A percentile compares a stretch with the other conserved stretches of the same genome.
These are phyloP conservation scores for Aspergillus ustus DNA, from an alignment of 2,329 filamentous ascomycete genomes.

Conservation along the genomic window DNA sequence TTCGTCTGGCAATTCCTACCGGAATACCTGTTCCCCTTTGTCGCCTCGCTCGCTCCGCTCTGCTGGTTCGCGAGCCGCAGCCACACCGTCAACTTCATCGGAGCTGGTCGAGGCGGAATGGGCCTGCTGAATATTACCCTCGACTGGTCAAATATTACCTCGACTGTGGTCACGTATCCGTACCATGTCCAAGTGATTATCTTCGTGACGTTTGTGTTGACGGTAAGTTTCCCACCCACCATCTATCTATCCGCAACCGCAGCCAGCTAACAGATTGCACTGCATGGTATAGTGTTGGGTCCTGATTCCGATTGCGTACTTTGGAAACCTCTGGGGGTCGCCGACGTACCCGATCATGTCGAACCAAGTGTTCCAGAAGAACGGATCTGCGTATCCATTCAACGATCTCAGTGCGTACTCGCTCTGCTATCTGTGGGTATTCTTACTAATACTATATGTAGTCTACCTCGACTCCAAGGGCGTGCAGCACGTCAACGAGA, in stretches of 20 bases:
- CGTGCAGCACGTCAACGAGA: slow-evolving; percentile 50
- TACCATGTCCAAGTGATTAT: slow-evolving; percentile 56
- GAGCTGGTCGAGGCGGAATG: slow-evolving; percentile 66
- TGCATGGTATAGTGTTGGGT: too few species aligned
- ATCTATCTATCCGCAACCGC: too few species aligned
- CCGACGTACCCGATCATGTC: slow-evolving; percentile 63
- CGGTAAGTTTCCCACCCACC: too few species aligned
- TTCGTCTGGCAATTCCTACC: slow-evolving; percentile 67
- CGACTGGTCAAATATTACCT: slow-evolving; percentile 66
- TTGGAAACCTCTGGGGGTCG: slow-evolving; percentile 54
- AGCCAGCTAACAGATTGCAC: too few species aligned
- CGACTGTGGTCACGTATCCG: slow-evolving; percentile 28
- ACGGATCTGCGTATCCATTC: slow-evolving; percentile 54
- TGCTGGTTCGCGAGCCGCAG: slow-evolving; percentile 68
- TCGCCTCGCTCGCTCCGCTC: slow-evolving; percentile 64
- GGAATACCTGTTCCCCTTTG: slow-evolving; percentile 64
- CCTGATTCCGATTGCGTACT: slow-evolving; percentile 63
- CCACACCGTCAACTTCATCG: slow-evolving; percentile 63
- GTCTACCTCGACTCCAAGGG: slow-evolving; percentile 1
- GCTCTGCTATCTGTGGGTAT: slow-evolving; percentile 48
- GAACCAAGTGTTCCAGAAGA: slow-evolving; percentile 58
- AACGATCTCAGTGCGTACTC: slow-evolving; percentile 23
- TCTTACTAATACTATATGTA: neutral
- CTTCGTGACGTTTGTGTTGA: slow-evolving; percentile 60
- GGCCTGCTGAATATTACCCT: slow-evolving; percentile 64